Base-by-base conservation (phyloP, 2,329 filamentous ascomycete species). In the Sporothrix pallida region DNA sequence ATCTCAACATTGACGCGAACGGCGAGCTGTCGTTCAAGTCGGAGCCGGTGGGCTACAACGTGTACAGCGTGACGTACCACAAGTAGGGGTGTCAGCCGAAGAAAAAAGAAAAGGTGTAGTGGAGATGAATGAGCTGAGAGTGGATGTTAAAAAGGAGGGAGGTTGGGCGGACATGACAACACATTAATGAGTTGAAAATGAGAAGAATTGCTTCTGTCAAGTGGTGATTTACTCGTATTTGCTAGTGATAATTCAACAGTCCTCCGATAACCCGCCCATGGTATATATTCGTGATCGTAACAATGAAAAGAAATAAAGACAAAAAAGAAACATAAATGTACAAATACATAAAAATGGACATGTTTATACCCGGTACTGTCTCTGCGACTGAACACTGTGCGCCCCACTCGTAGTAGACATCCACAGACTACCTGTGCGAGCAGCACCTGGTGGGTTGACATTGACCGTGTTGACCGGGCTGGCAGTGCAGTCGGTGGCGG, bases 61-160 rank as follows among this genome's bases (percentile, higher is more conserved):
- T 77, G 13, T 79, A 74, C 70, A 78, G 76, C 42, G 78, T 79
- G 13, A 78, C 77, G 20, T 79, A 78, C 73, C 75, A 78, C 68
- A 62, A 46, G 48, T 69, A 54, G 62, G 3, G 62, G 3, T 9
- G 42, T 8, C 23, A 10, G 48, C 31, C 5, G 5, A 31, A 5
- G 31, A 31, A 52, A 12, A 52, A n/a, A 7, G 31, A 37, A 5
- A 37, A 37, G 31, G 31, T 5, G 31, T 5, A 7, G 31, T 5
- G 31, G 31, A 37, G 31, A 37, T 7, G 31, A 37, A 37, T 37
- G 31, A 37, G 31, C 31, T 6, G 31, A 37, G 31, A 1, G 31
- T 37, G 48, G 48, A 50, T 17, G 48, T 6, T 37, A 37, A 37
- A 15, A 37, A 0, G 56, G 5, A 2, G 26, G 56, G 15, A 1